Conservation (phyloP, 495 filamentous ascomycete species). For the Neurospora pannonica region DNA sequence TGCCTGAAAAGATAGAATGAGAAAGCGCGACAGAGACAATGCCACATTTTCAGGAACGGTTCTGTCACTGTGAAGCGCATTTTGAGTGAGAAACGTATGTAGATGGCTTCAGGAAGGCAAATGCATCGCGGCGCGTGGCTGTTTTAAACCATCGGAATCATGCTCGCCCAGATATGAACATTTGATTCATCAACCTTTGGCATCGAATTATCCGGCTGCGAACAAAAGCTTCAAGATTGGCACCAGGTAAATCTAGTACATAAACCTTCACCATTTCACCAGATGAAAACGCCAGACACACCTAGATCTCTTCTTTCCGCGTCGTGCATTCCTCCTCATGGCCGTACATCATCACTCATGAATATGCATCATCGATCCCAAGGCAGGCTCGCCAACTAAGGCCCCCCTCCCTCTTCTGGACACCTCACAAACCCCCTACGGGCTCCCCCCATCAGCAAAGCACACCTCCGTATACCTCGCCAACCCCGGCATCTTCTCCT, state of each 20-base stretch:
- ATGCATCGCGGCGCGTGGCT: not conserved
- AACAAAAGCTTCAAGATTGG: not conserved
- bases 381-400: not conserved
- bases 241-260: not conserved
- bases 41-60: not conserved
- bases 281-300: not conserved
- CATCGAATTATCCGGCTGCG: not conserved
- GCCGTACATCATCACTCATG: not conserved
- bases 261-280: not conserved
- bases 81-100: not conserved
- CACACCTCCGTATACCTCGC: constrained; percentile 47
- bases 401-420: too few relatives aligned
- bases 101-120: not conserved
- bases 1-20: not conserved
- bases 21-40: not conserved
- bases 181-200: not conserved
- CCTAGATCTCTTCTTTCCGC: not conserved
- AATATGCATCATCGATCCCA: not conserved
- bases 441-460: constrained; percentile 37
- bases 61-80: not conserved
- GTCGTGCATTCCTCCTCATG: not conserved
- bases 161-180: not conserved
- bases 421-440: constrained; percentile 23
- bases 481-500: constrained; percentile 33
- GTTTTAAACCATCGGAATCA: not conserved